Evolutionary conservation across 2,329 filamentous ascomycete species (phyloP).

Genomic region (Aspergillus arachidicola): DNA sequence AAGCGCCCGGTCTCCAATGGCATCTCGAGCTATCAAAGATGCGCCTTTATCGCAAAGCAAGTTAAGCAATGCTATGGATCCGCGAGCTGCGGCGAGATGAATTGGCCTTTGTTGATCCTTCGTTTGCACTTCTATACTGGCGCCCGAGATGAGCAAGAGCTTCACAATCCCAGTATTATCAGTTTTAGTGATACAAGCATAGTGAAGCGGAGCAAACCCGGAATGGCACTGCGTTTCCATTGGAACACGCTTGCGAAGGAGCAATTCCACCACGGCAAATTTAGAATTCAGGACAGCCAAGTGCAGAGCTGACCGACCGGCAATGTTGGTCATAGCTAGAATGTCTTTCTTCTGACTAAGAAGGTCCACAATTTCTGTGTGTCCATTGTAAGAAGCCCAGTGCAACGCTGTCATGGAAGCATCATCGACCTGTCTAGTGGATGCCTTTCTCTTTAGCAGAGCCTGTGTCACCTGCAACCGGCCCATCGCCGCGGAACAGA

Average conservation of each 20-base stretch:
- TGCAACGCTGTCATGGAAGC: constrained; percentile 41
- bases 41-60: constrained; percentile 37
- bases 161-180: constrained; percentile 31
- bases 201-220: constrained; percentile 39
- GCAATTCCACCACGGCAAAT: constrained; percentile 41
- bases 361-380: constrained; percentile 38
- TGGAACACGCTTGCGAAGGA: constrained; percentile 35
- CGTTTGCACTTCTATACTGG: constrained; percentile 38
- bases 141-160: constrained; percentile 36
- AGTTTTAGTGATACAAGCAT: constrained; percentile 36
- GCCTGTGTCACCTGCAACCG: constrained; percentile 29
- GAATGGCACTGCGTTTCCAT: constrained; percentile 34
- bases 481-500: constrained; percentile 39
- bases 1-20: constrained; percentile 36
- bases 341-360: constrained; percentile 34
- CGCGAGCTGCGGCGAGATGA: constrained; percentile 35
- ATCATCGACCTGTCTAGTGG: constrained; percentile 30
- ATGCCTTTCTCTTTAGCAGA: constrained; percentile 37
- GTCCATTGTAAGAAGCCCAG: constrained; percentile 43
- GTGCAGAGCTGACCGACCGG: constrained; percentile 40
- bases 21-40: constrained; percentile 36
- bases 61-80: constrained; percentile 33
- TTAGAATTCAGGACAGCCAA: constrained; percentile 38
- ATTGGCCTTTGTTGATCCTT: constrained; percentile 33
- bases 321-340: constrained; percentile 29